phyloP scores from a whole-genome alignment of 441 rosid species.

The Capsella rubella region DNA sequence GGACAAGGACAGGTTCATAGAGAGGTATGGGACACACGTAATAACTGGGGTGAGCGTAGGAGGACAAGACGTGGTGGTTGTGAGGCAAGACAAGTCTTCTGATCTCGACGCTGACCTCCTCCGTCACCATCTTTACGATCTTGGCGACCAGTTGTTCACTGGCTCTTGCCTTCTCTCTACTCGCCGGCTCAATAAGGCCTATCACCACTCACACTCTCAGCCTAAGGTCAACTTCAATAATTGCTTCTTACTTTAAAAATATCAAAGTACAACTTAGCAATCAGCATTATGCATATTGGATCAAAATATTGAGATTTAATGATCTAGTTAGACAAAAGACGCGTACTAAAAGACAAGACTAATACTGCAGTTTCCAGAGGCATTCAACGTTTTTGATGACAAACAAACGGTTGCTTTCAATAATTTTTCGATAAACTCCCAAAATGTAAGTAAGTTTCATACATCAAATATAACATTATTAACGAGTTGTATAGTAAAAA shows the following conservation, averaged over 20 bases:
- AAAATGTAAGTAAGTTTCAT: conserved; percentile 64
- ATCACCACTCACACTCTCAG: conserved; percentile 31
- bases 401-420: conserved; percentile 51
- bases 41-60: conserved; percentile 83
- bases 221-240: conserved; percentile 53
- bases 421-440: conserved; percentile 53
- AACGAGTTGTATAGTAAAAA: not conserved
- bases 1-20: conserved; percentile 69
- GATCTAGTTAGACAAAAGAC: not conserved
- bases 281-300: not conserved
- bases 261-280: not conserved
- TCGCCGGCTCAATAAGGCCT: conserved; percentile 41
- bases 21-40: conserved; percentile 87
- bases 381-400: conserved; percentile 80
- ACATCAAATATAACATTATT: not conserved
- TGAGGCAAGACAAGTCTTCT: conserved; percentile 74
- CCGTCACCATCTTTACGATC: conserved; percentile 67
- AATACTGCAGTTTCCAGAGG: conserved; percentile 64
- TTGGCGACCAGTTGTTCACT: conserved; percentile 80
- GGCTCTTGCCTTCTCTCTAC: conserved; percentile 69
- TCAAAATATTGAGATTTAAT: not conserved
- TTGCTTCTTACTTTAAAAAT: not conserved
- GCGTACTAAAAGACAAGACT: too few species aligned
- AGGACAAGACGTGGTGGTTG: conserved; percentile 74
- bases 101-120: conserved; percentile 63